phyloP scores from a whole-genome alignment of 108 stramenopile genomes.

The Pseudonitzschia delicatissima region DNA sequence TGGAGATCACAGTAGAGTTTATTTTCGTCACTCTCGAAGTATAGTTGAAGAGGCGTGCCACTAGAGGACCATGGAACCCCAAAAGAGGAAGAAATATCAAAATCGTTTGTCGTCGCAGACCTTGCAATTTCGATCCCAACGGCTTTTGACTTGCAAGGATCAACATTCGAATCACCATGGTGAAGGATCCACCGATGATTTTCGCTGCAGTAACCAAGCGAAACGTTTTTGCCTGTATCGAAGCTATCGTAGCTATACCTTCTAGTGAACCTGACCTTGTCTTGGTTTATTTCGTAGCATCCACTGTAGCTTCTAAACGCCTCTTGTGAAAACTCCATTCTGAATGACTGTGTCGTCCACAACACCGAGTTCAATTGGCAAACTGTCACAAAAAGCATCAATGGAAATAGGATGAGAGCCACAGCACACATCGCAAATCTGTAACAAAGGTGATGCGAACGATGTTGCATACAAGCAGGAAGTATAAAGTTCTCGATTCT shows the following conservation, averaged over 20 bases:
- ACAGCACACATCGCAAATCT: neutral
- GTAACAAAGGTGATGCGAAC: neutral
- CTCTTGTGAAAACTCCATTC: neutral
- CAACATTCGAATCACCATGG: fast-evolving
- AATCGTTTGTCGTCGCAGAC: neutral
- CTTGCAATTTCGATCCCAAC: neutral
- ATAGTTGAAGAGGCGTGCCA: slow-evolving; percentile 2
- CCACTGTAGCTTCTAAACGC: neutral
- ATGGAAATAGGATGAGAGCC: neutral
- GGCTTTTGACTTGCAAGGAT: neutral
- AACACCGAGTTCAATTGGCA: neutral
- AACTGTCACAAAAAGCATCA: neutral
- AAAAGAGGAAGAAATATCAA: slow-evolving; percentile 1
- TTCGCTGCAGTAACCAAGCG: neutral
- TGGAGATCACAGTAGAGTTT: neutral
- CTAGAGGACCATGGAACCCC: neutral
- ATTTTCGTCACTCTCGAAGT: neutral
- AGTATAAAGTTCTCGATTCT: neutral
- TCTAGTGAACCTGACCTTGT: neutral
- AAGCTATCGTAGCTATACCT: neutral
- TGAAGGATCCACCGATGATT: neutral
- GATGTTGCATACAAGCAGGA: neutral
- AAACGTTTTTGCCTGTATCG: neutral
- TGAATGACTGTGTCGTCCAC: neutral
- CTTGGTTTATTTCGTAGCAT: neutral